phyloP scores from a whole-genome alignment of 2,329 filamentous ascomycete species.

The Colletotrichum godetiae region DNA sequence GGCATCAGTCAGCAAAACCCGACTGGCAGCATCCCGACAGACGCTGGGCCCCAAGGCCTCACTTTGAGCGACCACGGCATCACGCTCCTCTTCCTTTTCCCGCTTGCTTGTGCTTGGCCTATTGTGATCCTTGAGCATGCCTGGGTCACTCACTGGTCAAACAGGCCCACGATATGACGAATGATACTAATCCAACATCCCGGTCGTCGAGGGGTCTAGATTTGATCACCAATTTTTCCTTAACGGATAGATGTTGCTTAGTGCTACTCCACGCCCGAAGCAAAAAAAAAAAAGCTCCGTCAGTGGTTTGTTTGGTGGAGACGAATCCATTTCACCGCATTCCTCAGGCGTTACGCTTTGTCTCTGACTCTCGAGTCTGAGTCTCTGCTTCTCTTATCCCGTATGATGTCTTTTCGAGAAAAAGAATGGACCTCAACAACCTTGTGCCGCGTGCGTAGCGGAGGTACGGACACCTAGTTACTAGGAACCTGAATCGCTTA shows the following conservation, averaged over 20 bases:
- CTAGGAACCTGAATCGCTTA: not conserved
- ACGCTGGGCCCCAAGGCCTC: not conserved
- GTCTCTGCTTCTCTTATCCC: constrained; percentile 6
- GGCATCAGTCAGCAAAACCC: constrained; percentile 30
- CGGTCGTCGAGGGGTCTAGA: constrained; percentile 14
- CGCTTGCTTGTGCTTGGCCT: not conserved
- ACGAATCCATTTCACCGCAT: constrained; percentile 21
- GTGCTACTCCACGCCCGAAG: constrained; percentile 9
- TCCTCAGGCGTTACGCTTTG: constrained; percentile 34
- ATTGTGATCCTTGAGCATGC: constrained; percentile 2
- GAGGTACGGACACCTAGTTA: not conserved
- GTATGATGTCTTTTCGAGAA: constrained; percentile 16
- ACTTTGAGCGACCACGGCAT: not conserved
- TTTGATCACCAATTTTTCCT: constrained; percentile 10
- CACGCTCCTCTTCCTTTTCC: not conserved
- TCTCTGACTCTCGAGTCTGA: not conserved
- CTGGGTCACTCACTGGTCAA: constrained; percentile 19
- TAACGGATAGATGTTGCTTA: constrained; percentile 19
- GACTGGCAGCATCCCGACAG: constrained; percentile 13
- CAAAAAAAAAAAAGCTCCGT: constrained; percentile 20
- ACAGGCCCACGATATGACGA: constrained; percentile 22
- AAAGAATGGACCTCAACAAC: constrained; percentile 13
- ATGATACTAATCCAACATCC: constrained; percentile 4
- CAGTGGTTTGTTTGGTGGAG: constrained; percentile 30
- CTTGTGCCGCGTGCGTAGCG: not conserved